Percentiles rank a stretch among this genome's conserved stretches.
Conservation (phyloP, 176 grass and related monocot species). For the Musa acuminata region DNA sequence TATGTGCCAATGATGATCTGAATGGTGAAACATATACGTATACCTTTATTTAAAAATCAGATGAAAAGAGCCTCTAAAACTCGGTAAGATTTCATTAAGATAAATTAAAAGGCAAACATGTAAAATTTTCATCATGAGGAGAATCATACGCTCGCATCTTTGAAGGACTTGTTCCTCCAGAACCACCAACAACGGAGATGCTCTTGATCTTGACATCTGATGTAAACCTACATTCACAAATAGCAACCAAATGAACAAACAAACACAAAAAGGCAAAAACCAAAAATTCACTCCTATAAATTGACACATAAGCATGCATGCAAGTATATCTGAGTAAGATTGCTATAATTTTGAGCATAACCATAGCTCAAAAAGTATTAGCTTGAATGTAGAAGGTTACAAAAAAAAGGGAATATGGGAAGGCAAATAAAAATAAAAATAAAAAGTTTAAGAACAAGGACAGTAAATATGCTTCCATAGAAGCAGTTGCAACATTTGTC, state of each 20-base stretch:
- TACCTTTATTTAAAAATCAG: not conserved
- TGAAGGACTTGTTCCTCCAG: constrained; percentile 83
- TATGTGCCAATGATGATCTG: no score
- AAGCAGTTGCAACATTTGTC: no score
- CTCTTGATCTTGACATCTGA: constrained; percentile 98
- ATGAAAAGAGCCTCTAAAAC: not conserved
- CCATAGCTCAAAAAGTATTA: no score
- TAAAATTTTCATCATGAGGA: not conserved
- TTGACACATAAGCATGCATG: not conserved
- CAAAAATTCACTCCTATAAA: not conserved
- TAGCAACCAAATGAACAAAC: not conserved
- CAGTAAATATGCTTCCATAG: no score
- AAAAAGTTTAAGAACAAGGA: no score
- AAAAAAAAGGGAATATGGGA: no score
- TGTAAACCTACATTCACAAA: constrained; percentile 59
- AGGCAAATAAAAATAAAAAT: no score
- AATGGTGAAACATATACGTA: no score
- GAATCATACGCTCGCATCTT: constrained; percentile 90
- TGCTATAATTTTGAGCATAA: no score
- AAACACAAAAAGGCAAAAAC: not conserved
- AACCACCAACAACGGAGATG: constrained; percentile 89
- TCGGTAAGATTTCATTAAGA: not conserved
- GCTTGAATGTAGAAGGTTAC: no score
- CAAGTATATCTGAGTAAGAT: not conserved
- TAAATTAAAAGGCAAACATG: not conserved